A percentile compares a stretch with the other conserved stretches of the same genome.
phyloP scores from a whole-genome alignment of 2,329 filamentous ascomycete genomes.

The Diplodia mutila region DNA sequence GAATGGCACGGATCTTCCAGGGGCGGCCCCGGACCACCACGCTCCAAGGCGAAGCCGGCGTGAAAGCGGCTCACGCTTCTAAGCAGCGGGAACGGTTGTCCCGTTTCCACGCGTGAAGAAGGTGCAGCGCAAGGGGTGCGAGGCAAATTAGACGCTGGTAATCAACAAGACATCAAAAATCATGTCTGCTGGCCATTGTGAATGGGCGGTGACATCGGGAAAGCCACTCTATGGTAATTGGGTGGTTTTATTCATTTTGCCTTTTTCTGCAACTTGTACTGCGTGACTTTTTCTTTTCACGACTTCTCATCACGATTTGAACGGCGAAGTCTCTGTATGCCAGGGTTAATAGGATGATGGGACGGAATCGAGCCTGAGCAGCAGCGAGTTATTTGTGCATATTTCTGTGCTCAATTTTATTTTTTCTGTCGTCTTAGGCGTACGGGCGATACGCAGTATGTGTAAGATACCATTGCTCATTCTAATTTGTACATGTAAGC shows the following conservation, averaged over 20 bases:
- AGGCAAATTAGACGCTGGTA: conserved; percentile 1
- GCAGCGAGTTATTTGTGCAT: neutral
- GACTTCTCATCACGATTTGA: neutral
- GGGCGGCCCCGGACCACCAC: conserved; percentile 12
- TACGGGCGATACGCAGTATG: neutral
- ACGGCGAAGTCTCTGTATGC: neutral
- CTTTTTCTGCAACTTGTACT: neutral
- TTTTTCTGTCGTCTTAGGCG: neutral
- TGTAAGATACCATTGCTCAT: conserved; percentile 12
- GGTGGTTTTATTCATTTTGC: neutral
- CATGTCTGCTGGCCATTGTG: neutral
- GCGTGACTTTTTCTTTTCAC: neutral
- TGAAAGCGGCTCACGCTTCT: conserved; percentile 11
- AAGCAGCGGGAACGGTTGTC: neutral
- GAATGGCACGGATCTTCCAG: conserved; percentile 58
- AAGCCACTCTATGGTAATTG: neutral
- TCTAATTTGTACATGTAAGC: neutral
- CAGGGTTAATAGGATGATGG: conserved; percentile 7
- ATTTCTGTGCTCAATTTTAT: neutral
- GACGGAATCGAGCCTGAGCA: neutral
- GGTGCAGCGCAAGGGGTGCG: neutral
- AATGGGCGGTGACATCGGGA: neutral
- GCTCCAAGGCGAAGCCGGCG: conserved; percentile 8
- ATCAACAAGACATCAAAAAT: neutral
- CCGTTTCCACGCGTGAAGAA: neutral